These are phyloP conservation scores for Taiozyma sp. DNA, from an alignment of 1,139 yeast species.

Conservation along the genomic window DNA sequence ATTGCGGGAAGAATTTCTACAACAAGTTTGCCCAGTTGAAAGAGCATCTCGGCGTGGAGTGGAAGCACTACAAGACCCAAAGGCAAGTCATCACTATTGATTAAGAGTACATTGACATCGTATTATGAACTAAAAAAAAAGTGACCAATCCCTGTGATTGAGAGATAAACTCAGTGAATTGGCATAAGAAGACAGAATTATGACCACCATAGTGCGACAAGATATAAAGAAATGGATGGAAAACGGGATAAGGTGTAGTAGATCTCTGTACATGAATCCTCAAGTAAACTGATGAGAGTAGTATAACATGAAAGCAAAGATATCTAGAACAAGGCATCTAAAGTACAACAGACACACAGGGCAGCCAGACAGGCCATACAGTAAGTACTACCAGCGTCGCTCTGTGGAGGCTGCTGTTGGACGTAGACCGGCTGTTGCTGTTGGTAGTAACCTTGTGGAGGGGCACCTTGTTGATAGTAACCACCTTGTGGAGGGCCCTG, in stretches of 20 bases:
- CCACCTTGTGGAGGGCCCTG: slow-evolving; percentile 13
- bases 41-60: slow-evolving; percentile 8
- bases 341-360: slow-evolving; percentile 68
- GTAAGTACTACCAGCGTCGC: slow-evolving; percentile 42
- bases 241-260: too few relatives aligned
- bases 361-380: slow-evolving; percentile 71
- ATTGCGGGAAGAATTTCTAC: slow-evolving; percentile 43
- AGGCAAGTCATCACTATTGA: background rate
- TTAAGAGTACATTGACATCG: background rate
- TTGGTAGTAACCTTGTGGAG: slow-evolving; percentile 34
- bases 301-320: background rate
- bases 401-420: slow-evolving; percentile 48
- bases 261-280: background rate
- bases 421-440: slow-evolving; percentile 35
- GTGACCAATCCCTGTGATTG: background rate
- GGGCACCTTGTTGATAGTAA: slow-evolving; percentile 20
- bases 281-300: background rate
- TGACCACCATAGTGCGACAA: too few relatives aligned
- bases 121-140: too few relatives aligned
- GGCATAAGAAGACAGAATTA: too few relatives aligned
- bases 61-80: background rate
- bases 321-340: slow-evolving; percentile 56
- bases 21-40: slow-evolving; percentile 30
- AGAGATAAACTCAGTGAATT: too few relatives aligned
- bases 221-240: too few relatives aligned